Percentiles rank a stretch among this genome's conserved stretches.
Evolutionary conservation across 345 rosid genomes (phyloP).

Genomic region (Hevea brasiliensis): DNA sequence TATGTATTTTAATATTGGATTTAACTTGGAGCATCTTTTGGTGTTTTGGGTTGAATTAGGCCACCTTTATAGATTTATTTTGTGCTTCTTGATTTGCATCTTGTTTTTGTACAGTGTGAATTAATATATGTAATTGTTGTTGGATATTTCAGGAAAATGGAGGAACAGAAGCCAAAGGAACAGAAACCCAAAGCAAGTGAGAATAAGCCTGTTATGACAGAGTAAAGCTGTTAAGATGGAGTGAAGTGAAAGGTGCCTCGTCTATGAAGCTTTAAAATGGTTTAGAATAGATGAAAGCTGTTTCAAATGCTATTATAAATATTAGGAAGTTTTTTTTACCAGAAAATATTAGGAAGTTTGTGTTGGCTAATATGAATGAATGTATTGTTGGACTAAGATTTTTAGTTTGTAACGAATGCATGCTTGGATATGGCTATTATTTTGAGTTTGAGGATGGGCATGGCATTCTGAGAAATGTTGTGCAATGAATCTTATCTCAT

Average conservation of each 20-base stretch:
- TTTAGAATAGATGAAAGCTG: constrained; percentile 3
- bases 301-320: constrained; percentile 8
- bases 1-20: too few relatives aligned
- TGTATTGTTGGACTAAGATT: background rate
- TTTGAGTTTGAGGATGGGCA: constrained; percentile 2
- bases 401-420: constrained; percentile 6
- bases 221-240: constrained; percentile 78
- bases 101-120: background rate
- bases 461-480: background rate
- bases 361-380: constrained; percentile 15
- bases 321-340: constrained; percentile 7
- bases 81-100: background rate
- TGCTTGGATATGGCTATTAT: background rate
- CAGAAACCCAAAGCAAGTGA: constrained; percentile 88
- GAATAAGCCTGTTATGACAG: constrained; percentile 96
- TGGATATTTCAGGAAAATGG: constrained; percentile 59
- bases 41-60: background rate
- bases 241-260: constrained; percentile 39
- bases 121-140: background rate
- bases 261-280: constrained; percentile 7
- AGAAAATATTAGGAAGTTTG: constrained; percentile 5
- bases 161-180: constrained; percentile 95
- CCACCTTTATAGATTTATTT: background rate
- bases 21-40: background rate
- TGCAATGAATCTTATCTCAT: background rate